Percentiles rank a stretch among this genome's conserved stretches.
Conservation (phyloP, 1,284 basidiomycete species). For the Cystobasidiaceae sp. region DNA sequence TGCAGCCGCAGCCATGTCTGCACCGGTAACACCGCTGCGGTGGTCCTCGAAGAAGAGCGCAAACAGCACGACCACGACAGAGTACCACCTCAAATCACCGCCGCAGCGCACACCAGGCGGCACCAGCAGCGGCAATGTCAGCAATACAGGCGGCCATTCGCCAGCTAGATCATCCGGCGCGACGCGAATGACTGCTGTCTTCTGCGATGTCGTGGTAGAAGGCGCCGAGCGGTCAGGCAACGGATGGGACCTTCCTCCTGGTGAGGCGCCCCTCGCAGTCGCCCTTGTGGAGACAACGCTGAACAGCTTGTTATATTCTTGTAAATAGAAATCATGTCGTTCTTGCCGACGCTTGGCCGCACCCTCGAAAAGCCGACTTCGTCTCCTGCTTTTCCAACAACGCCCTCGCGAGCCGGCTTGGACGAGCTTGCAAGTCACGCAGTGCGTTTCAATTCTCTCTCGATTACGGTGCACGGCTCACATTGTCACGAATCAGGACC, state of each 20-base stretch:
- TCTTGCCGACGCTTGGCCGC: conserved; percentile 13
- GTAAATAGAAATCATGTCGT: conserved; percentile 3
- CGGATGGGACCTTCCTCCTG: conserved; percentile 28
- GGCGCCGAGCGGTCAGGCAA: background rate
- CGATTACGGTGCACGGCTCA: background rate
- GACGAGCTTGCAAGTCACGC: conserved; percentile 11
- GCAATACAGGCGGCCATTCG: background rate
- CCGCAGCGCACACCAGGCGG: conserved; percentile 3
- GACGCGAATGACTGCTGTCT: conserved; percentile 13
- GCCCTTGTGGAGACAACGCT: background rate
- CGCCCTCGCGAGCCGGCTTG: conserved; percentile 18
- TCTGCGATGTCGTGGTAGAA: conserved; percentile 32
- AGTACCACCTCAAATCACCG: conserved; percentile 14
- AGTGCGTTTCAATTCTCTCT: background rate
- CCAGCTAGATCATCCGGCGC: background rate
- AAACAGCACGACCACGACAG: background rate
- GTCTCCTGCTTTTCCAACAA: conserved; percentile 28
- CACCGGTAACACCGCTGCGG: conserved; percentile 16
- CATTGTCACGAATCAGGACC: background rate
- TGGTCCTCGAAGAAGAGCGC: conserved; percentile 21
- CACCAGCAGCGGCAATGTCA: background rate
- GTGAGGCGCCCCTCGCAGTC: background rate
- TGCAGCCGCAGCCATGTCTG: conserved; percentile 1
- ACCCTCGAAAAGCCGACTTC: conserved; percentile 5
- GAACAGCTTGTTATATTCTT: background rate